phyloP scores from a whole-genome alignment of 768 basidiomycete species.

The Sporobolomyces phaffii region DNA sequence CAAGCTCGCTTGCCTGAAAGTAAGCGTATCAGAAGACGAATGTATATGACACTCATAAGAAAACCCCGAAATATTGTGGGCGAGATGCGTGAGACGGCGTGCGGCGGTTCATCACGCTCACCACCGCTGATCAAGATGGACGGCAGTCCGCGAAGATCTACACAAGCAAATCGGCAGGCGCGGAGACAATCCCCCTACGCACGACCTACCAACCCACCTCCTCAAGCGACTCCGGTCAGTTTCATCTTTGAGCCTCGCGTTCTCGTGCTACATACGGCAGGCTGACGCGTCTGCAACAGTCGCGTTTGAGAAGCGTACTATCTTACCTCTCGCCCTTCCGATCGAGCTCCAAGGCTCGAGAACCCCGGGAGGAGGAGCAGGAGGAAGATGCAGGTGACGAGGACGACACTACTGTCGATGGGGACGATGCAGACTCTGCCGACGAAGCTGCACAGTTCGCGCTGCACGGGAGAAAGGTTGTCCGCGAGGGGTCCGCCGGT shows the following conservation, averaged over 20 bases:
- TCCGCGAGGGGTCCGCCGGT: background rate
- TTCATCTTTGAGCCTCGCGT: background rate
- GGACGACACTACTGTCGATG: background rate
- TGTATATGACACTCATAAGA: too few relatives aligned
- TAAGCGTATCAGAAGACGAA: too few relatives aligned
- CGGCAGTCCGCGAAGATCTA: slow-evolving; percentile 7
- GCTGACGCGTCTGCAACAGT: slow-evolving; percentile 1
- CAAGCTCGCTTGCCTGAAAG: too few relatives aligned
- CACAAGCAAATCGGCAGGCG: slow-evolving; percentile 16
- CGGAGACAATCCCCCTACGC: slow-evolving; percentile 20
- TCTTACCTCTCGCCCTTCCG: slow-evolving; percentile 34
- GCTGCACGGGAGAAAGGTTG: background rate
- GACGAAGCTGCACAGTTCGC: slow-evolving; percentile 17
- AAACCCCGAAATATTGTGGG: too few relatives aligned
- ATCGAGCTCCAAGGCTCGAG: background rate
- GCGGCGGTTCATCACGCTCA: too few relatives aligned
- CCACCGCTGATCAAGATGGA: background rate
- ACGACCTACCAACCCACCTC: background rate
- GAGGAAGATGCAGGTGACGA: background rate
- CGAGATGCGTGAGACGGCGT: background rate
- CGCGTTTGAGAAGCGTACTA: slow-evolving; percentile 18
- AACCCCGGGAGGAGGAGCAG: background rate
- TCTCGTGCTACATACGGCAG: background rate
- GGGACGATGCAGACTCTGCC: slow-evolving; percentile 9
- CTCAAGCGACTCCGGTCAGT: slow-evolving; percentile 12